Evolutionary conservation across 768 basidiomycete species (phyloP), one percentile per base, ranked within the genome.

Genomic region (Boletus vermiculosoides): DNA sequence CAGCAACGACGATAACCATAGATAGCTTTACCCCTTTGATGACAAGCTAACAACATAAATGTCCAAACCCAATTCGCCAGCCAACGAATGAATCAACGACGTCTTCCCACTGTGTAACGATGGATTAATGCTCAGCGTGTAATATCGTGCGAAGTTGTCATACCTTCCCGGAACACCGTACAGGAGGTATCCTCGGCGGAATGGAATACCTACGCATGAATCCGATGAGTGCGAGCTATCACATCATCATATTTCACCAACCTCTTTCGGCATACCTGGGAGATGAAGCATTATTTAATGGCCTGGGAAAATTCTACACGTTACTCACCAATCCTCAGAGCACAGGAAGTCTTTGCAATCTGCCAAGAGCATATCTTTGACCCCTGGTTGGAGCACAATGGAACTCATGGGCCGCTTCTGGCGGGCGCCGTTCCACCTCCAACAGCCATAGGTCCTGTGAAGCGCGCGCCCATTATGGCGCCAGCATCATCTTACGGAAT

Each of bases 331-430:
- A 58, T 92, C 88, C 66, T 93, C 91, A 18, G 91, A 92, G 49
- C 80, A 79, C 66, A 92, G 72, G 74, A 92, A 92, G 67, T 92
- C 90, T 65, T 82, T 90, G 77, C 91, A 92, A 71, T 94, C 92
- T 11, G 86, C 83, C 23, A 93, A 76, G 56, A 93, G 83, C 90
- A 94, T 94, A 68, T 94, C 92, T 66, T 92, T 92, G 10, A 93
- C 90, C 42, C 89, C 90, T 5, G 91, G 90, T 63, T 93, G 90
- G 12, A 94, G 80, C 15, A 94, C 91, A 58, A 94, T 93, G n/a
- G 91, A 93, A 65, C 87, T 90, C 87, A 94, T 88, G 0, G 92
- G 92, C 33, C 92, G 82, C 72, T 94, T 94, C 65, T 92, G 89
- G 48, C 90, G 81, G 6, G 91, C 88, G 42, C 90, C 92, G 63